Conservation (phyloP, 2,329 filamentous ascomycete species). For the Massarina eburnea region DNA sequence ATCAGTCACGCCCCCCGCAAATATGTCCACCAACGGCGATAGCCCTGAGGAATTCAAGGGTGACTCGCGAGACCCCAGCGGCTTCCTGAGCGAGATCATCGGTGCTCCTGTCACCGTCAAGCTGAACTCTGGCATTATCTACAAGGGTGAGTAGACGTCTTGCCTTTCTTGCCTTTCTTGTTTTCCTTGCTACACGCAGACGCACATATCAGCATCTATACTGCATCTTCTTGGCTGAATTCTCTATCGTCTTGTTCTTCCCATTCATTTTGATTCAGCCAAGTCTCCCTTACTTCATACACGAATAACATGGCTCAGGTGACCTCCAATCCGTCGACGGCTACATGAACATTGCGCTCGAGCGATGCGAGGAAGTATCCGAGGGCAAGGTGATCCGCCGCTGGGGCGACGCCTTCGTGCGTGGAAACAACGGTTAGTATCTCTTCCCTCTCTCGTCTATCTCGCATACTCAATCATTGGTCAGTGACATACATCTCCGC, state of each 20-base stretch:
- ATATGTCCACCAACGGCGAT: slow-evolving; percentile 64
- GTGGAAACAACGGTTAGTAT: slow-evolving; percentile 84
- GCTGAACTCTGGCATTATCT: slow-evolving; percentile 96
- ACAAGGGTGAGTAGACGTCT: slow-evolving; percentile 69
- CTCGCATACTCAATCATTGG: not conserved
- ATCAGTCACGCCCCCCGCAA: not conserved
- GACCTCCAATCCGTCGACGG: slow-evolving; percentile 96
- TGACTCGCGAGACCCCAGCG: slow-evolving; percentile 88
- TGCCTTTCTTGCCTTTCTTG: not conserved
- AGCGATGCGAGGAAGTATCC: slow-evolving; percentile 93
- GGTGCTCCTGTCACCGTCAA: slow-evolving; percentile 94
- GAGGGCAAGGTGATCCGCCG: slow-evolving; percentile 78
- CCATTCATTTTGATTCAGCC: no score
- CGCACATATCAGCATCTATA: no score
- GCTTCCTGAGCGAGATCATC: slow-evolving; percentile 92
- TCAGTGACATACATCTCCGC: slow-evolving; percentile 38
- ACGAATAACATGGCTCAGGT: slow-evolving; percentile 58
- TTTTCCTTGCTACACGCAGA: no score
- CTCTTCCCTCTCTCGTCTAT: not conserved
- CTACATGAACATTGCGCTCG: slow-evolving; percentile 99
- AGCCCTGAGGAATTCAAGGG: slow-evolving; percentile 51
- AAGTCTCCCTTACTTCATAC: no score
- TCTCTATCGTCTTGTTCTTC: slow-evolving; percentile 8
- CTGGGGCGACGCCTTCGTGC: slow-evolving; percentile 93
- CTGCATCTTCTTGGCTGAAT: no score